Base-by-base conservation (phyloP, 441 rosid genomes). In the California macrophylla region DNA sequence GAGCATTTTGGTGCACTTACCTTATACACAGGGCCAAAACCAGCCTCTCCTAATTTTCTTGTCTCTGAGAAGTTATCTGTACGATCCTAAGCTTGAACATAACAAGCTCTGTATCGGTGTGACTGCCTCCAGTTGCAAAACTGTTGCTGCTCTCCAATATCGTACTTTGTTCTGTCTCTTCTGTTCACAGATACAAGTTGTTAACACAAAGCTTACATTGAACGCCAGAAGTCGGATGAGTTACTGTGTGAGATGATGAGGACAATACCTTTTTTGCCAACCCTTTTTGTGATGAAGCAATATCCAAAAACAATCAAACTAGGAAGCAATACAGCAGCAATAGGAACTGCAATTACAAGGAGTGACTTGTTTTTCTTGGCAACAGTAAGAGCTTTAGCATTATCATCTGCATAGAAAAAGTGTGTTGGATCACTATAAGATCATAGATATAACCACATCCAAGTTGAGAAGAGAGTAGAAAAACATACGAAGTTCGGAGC, bases 11-110 rank as follows among this genome's bases (percentile, higher is more conserved):
- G 12, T 10, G 2, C 66, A 28, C 45, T 15, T 67, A 16, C 64
- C 96, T 83, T 89, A 80, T 89, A 88, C 12, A 93, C 98, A 72
- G 83, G 84, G 62, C 98, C 98, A 38, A 93, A 93, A 68, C 97
- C 98, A 0, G 97, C 98, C 6, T 82, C 82, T 36, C 98, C 98
- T 47, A 93, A 86, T 69, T 78, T 90, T 82, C 85, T 89, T 76
- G 79, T 85, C 66, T 84, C 87, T 4, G 87, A 77, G 61, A 93
- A 93, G 73, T 83, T 82, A 68, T 82, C 72, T 0, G 96, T 66
- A 93, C 36, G 18, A 54, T n/a, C 21, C 62, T 66, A 74, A 86
- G 85, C 73, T 63, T 86, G 76, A 82, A 84, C 45, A 89, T 9
- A 0, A 91, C 86, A 32, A 89, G 75, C 61, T 89, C 98, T 0